Base-by-base conservation (phyloP, 441 rosid species). In the Sinapis alba region DNA sequence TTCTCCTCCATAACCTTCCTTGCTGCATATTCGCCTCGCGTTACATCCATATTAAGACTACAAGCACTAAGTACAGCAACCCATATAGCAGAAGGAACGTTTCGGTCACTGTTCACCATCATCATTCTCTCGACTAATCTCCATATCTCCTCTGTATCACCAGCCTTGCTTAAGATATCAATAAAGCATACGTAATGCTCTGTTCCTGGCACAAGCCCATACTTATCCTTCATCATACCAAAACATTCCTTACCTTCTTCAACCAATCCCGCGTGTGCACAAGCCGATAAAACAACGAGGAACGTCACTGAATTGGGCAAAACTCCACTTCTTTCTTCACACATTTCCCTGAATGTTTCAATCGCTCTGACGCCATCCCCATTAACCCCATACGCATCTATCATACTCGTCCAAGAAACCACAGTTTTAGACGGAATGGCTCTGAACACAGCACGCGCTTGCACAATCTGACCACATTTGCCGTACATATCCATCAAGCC, bases 351-450 rank as follows among this genome's bases (percentile, higher is more conserved):
- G 72, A 90, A 89, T 32, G 86, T 81, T 72, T 82, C 74, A 62
- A 93, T 80, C 12, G 92, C 97, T 41, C 84, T 86, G 57, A 38
- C 68, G 3, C 97, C 98, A 5, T 72, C 65, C 0, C 97, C 95
- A 1, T 90, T 87, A 50, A 82, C 90, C 28, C 93, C 90, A 77
- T 83, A 88, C 47, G 86, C 97, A 71, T 84, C 87, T 10, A 93
- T 89, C 93, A 90, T 82, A 79, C 89, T 87, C 61, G 92, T 93
- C 92, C 93, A 93, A 27, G 98, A 86, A 72, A 90, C 82, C 34
- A 90, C 91, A 58, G 76, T 81, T 84, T 76, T 93, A 5, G 32
- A 61, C 24, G 23, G 61, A 45, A 90, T 80, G 15, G 79, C 26
- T 27, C 71, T 83, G 72, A 93, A 93, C 58, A 86, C 0, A 13